Conservation (phyloP, 108 stramenopile genomes). For the Aurantiochytrium sp. region DNA sequence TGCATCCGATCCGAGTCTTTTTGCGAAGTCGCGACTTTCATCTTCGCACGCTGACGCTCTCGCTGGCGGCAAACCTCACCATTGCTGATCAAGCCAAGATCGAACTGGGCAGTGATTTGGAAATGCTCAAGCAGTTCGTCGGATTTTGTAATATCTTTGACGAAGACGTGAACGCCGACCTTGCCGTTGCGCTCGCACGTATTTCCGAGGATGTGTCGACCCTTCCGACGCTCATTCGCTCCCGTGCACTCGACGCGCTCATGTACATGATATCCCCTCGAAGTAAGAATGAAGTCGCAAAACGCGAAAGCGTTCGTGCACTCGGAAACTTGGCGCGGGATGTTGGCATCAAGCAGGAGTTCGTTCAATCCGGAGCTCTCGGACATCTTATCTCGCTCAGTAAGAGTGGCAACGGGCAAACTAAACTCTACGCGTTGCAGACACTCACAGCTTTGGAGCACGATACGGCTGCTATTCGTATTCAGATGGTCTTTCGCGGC, state of each 20-base stretch:
- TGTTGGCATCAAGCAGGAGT: neutral
- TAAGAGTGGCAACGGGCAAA: neutral
- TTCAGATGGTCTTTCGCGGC: conserved; percentile 14
- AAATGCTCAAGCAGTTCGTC: neutral
- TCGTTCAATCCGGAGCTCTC: neutral
- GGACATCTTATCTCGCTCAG: neutral
- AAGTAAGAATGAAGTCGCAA: neutral
- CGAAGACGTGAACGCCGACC: neutral
- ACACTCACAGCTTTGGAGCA: neutral
- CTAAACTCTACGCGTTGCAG: neutral
- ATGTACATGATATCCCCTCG: conserved; percentile 6
- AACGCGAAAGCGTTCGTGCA: neutral
- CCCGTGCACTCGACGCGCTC: neutral
- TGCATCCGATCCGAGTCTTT: neutral
- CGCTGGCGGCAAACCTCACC: neutral
- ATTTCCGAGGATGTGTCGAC: neutral
- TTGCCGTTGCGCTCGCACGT: neutral
- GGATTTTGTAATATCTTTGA: neutral
- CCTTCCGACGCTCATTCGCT: neutral
- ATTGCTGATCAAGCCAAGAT: neutral
- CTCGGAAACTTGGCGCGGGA: neutral
- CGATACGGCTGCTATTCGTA: neutral
- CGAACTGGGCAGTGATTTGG: neutral
- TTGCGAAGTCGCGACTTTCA: neutral
- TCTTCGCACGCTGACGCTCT: neutral